Conservation (phyloP, 208 protist genomes). For the Acanthamoeba castellanii region DNA sequence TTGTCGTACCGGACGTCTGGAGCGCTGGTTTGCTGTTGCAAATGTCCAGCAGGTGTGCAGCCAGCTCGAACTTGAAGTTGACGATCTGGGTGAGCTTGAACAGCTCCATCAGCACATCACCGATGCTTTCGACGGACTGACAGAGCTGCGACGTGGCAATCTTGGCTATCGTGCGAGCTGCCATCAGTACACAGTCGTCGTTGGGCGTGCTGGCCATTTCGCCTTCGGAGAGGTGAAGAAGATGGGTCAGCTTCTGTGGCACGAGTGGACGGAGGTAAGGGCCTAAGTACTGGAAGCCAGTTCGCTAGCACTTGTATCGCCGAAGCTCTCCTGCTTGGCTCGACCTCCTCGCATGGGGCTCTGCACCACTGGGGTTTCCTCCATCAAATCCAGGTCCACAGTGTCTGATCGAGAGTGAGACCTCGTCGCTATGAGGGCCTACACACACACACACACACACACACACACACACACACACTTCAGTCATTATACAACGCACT, state of each 20-base stretch:
- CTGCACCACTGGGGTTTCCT: background rate
- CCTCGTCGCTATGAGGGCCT: background rate
- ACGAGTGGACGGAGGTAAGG: background rate
- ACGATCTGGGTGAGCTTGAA: constrained; percentile 11
- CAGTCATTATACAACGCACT: background rate
- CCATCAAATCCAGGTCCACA: constrained; percentile 9
- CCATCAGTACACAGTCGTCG: background rate
- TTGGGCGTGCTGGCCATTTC: constrained; percentile 9
- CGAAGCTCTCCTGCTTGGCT: background rate
- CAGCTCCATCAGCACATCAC: background rate
- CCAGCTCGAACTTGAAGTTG: constrained; percentile 20
- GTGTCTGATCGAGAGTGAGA: background rate
- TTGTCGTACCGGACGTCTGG: background rate
- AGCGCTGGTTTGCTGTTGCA: background rate
- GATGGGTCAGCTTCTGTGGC: background rate
- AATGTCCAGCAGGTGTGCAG: constrained; percentile 8
- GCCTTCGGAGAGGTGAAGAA: background rate
- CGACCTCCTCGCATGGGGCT: constrained; percentile 1
- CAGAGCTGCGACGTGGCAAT: constrained; percentile 1
- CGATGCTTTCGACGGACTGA: background rate
- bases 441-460: background rate
- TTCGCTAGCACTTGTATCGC: background rate
- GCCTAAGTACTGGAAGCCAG: background rate
- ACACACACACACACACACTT: background rate
- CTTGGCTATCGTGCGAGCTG: background rate